Evolutionary conservation across 2,329 filamentous ascomycete genomes (phyloP).

Genomic region (Curvularia spicifera): DNA sequence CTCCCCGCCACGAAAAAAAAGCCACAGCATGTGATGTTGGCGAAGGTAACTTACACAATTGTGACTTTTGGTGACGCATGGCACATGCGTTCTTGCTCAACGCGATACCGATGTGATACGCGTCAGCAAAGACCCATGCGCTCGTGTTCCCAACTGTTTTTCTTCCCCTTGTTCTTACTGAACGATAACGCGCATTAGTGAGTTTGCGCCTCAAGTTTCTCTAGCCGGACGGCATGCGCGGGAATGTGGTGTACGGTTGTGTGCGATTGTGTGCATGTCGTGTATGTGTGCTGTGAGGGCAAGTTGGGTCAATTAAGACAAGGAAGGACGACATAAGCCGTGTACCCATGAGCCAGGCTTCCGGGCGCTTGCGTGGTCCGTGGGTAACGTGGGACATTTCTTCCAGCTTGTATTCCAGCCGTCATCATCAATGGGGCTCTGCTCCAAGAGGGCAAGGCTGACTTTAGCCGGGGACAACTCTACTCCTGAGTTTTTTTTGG

Average conservation of each 20-base stretch:
- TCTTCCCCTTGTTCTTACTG: background rate
- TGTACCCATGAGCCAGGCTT: constrained; percentile 2
- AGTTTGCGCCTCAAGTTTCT: background rate
- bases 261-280: background rate
- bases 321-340: background rate
- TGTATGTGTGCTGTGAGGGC: background rate
- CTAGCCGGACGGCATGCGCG: background rate
- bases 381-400: background rate
- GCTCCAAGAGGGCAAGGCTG: background rate
- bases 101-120: background rate
- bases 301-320: background rate
- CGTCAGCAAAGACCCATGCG: constrained; percentile 4
- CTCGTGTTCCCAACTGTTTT: background rate
- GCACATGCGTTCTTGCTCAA: background rate
- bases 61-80: too few relatives aligned
- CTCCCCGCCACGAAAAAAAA: background rate
- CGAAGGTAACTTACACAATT: background rate
- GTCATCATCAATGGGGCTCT: background rate
- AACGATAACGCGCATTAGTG: background rate
- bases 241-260: background rate
- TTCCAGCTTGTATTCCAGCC: background rate
- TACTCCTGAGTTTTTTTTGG: background rate
- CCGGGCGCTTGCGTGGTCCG: background rate
- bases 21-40: background rate
- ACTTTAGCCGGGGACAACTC: background rate